These are phyloP conservation scores for Vigna radiata DNA, from an alignment of 306 rosid genomes.

Conservation along the genomic window DNA sequence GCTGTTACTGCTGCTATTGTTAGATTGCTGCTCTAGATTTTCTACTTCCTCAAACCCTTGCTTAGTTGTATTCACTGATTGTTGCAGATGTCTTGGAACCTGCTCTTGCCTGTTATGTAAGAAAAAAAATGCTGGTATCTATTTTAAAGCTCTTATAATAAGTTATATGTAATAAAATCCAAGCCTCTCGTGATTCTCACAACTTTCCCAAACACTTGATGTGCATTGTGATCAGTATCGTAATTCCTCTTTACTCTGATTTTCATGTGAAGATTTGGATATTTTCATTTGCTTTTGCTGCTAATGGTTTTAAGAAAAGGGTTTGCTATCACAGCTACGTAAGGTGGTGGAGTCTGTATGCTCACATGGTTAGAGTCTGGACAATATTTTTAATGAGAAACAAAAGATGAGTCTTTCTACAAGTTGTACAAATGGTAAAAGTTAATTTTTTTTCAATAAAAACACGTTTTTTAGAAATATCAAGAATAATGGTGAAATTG, in stretches of 20 bases:
- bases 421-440: no score
- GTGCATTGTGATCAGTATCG: background rate
- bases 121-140: background rate
- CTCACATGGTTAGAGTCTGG: no score
- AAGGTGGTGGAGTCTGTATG: no score
- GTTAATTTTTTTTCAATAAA: no score
- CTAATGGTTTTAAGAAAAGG: background rate
- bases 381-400: no score
- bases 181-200: background rate
- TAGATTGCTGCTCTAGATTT: constrained; percentile 36
- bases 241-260: background rate
- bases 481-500: no score
- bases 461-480: no score
- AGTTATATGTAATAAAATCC: constrained; percentile 24
- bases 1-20: constrained; percentile 52
- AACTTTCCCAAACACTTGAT: background rate
- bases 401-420: no score
- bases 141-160: background rate
- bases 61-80: background rate
- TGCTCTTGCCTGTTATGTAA: background rate
- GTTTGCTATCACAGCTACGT: background rate
- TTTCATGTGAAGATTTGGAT: background rate
- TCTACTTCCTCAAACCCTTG: background rate
- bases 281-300: background rate
- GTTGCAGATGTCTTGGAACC: background rate